Conservation (phyloP, 2,329 filamentous ascomycete genomes). For the Colletotrichum neosansevieriae region DNA sequence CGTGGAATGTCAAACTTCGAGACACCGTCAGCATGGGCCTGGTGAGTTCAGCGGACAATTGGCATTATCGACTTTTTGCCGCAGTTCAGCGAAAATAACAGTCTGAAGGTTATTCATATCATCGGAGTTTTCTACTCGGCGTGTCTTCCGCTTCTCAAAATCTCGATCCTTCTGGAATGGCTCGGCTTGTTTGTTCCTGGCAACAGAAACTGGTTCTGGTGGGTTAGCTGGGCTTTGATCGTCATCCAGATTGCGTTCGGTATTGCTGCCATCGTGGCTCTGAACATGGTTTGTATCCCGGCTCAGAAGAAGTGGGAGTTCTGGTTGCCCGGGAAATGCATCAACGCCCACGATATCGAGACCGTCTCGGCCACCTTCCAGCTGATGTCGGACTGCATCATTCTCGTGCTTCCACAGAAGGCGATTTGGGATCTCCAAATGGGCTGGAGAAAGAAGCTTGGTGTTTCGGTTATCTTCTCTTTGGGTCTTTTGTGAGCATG, state of each 20-base stretch:
- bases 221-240: constrained; percentile 42
- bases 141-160: constrained; percentile 33
- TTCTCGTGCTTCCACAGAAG: constrained; percentile 48
- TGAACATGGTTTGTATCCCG: constrained; percentile 45
- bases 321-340: constrained; percentile 43
- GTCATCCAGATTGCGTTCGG: constrained; percentile 42
- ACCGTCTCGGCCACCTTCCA: constrained; percentile 44
- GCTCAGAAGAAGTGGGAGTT: constrained; percentile 46
- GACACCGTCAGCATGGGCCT: constrained; percentile 16
- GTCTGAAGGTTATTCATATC: constrained; percentile 6
- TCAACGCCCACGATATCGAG: constrained; percentile 41
- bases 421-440: constrained; percentile 49
- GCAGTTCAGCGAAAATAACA: background rate
- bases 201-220: constrained; percentile 43
- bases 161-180: constrained; percentile 39
- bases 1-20: constrained; percentile 26
- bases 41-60: constrained; percentile 1
- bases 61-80: too few species aligned
- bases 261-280: constrained; percentile 40
- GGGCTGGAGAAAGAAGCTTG: constrained; percentile 47
- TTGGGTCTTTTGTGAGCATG: constrained; percentile 47
- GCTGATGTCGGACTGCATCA: constrained; percentile 45
- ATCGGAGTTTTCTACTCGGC: constrained; percentile 9
- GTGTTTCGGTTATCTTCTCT: constrained; percentile 49
- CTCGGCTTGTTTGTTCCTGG: constrained; percentile 37